Evolutionary conservation across 2,329 filamentous ascomycete species (phyloP).

Genomic region (Penicillium sp.): DNA sequence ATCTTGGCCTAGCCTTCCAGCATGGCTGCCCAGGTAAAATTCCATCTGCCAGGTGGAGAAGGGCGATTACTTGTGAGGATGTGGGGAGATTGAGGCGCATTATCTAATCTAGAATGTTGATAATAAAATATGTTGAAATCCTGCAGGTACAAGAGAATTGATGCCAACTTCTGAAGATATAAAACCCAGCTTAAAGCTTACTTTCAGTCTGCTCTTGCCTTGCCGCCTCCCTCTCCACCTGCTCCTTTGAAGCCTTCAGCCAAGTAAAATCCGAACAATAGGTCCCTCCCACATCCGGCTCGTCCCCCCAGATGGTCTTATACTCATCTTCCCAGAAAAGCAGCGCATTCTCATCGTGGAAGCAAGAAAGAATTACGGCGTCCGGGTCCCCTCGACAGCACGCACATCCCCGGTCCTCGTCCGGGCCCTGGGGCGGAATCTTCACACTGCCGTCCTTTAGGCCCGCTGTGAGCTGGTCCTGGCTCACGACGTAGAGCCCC

Average conservation of each 20-base stretch:
- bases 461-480: background rate
- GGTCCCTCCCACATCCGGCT: background rate
- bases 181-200: background rate
- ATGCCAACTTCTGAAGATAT: background rate
- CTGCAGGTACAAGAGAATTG: background rate
- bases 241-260: constrained; percentile 9
- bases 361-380: constrained; percentile 23
- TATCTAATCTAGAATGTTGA: background rate
- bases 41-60: background rate
- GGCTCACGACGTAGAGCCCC: constrained; percentile 19
- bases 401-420: constrained; percentile 14
- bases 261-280: background rate
- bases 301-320: constrained; percentile 21
- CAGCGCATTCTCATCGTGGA: constrained; percentile 21
- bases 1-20: background rate
- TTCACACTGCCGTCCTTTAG: constrained; percentile 18
- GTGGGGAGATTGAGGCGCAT: background rate
- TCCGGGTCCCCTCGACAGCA: constrained; percentile 27
- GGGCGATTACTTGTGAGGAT: constrained; percentile 10
- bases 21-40: background rate
- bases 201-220: background rate
- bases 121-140: background rate
- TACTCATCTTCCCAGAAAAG: constrained; percentile 26
- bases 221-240: constrained; percentile 8
- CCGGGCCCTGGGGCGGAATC: background rate